Conservation (phyloP, 177 flowering plant genomes). For the Vitis hybrid region DNA sequence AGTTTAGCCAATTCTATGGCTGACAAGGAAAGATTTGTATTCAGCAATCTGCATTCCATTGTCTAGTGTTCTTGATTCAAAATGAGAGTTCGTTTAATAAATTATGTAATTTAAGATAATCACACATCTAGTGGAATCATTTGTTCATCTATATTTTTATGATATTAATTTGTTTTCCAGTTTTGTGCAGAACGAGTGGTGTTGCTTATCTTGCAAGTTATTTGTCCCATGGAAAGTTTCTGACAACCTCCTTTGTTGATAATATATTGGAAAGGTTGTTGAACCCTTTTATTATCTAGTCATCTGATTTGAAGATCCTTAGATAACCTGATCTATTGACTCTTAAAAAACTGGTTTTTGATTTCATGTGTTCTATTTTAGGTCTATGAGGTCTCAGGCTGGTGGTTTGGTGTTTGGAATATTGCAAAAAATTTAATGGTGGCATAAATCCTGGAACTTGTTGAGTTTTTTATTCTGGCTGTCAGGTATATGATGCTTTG, state of each 20-base stretch:
- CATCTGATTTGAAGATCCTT: too few relatives aligned
- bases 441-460: constrained; percentile 51
- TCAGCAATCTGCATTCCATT: too few relatives aligned
- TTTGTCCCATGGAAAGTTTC: constrained; percentile 78
- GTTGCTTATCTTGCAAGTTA: constrained; percentile 94
- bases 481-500: constrained; percentile 57
- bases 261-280: constrained; percentile 56
- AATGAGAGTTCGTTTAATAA: too few relatives aligned
- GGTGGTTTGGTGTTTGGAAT: constrained; percentile 71
- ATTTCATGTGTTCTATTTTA: too few relatives aligned
- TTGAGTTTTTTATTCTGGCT: constrained; percentile 71
- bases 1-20: too few relatives aligned
- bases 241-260: constrained; percentile 45
- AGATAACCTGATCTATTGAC: too few relatives aligned
- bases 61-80: too few relatives aligned
- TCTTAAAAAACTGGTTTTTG: too few relatives aligned
- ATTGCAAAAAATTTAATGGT: constrained; percentile 37
- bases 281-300: neutral
- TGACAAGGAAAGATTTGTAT: too few relatives aligned
- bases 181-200: constrained; percentile 76
- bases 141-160: neutral
- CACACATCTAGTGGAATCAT: too few relatives aligned
- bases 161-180: neutral
- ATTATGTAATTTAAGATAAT: too few relatives aligned
- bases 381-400: constrained; percentile 36